phyloP scores from a whole-genome alignment of 164 flowering plant genomes.

The Vitis rupestris region DNA sequence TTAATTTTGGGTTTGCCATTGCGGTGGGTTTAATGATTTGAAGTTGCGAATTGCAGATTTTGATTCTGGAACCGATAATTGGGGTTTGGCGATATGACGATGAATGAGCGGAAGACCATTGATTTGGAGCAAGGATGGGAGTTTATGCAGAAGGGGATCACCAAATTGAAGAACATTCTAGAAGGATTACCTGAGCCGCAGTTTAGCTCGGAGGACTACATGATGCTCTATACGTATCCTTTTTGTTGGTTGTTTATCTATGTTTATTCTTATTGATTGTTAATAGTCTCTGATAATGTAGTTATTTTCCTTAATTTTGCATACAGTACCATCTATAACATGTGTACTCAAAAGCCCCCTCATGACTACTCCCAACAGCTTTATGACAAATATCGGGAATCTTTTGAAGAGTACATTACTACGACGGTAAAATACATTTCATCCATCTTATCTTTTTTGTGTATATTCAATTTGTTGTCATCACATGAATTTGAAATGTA shows the following conservation, averaged over 20 bases:
- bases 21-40: background rate
- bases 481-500: background rate
- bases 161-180: constrained; percentile 73
- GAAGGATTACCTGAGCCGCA: constrained; percentile 70
- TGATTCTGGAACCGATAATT: background rate
- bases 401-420: constrained; percentile 80
- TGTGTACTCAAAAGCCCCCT: constrained; percentile 95
- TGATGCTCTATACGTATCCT: constrained; percentile 87
- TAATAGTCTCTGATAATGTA: constrained; percentile 11
- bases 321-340: constrained; percentile 79
- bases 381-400: constrained; percentile 71
- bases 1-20: background rate
- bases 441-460: background rate
- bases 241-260: constrained; percentile 1
- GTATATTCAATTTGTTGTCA: background rate
- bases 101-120: constrained; percentile 58
- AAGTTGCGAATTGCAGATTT: constrained; percentile 11
- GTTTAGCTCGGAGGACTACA: constrained; percentile 77
- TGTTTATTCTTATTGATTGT: background rate
- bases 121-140: constrained; percentile 91
- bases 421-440: constrained; percentile 47
- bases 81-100: constrained; percentile 27
- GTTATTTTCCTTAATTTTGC: constrained; percentile 8
- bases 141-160: constrained; percentile 79
- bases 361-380: constrained; percentile 89